These are phyloP conservation scores for Trametes versicolor DNA, from an alignment of 1,284 basidiomycete species.

Conservation along the genomic window DNA sequence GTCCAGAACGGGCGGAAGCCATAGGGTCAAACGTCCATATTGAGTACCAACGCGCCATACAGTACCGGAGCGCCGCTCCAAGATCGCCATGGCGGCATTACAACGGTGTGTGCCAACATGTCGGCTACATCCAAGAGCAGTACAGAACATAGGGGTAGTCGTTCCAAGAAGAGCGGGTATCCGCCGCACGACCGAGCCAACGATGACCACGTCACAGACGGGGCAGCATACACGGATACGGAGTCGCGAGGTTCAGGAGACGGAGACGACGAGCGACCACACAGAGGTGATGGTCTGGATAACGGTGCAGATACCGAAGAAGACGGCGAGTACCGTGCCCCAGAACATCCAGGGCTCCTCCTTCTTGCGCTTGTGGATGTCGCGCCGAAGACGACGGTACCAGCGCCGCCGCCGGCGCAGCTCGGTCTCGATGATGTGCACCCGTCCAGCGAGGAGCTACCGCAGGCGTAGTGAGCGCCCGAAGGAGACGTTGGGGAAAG, in stretches of 20 bases:
- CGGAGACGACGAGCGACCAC: conserved; percentile 22
- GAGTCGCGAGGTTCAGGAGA: not conserved
- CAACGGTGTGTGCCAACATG: not conserved
- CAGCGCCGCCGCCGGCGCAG: conserved; percentile 25
- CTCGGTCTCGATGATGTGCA: conserved; percentile 18
- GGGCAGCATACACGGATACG: not conserved
- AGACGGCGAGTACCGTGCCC: conserved; percentile 29
- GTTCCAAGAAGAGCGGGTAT: not conserved
- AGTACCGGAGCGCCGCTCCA: not conserved
- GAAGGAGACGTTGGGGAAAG: not conserved
- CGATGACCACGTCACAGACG: not conserved
- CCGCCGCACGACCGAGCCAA: not conserved
- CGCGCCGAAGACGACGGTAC: conserved; percentile 29
- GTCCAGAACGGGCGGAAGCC: not conserved
- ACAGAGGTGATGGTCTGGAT: conserved; percentile 32
- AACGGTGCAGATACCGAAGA: conserved; percentile 33
- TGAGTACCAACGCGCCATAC: not conserved
- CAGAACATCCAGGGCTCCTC: conserved; percentile 33
- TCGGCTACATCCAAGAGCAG: not conserved
- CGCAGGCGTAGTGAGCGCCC: not conserved
- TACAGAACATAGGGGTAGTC: not conserved
- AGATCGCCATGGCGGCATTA: not conserved
- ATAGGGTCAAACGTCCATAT: not conserved
- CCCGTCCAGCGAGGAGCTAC: conserved; percentile 25
- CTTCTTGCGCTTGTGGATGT: conserved; percentile 30